Evolutionary conservation across 208 protist species (phyloP).

Genomic region (Crithidia brevicula): DNA sequence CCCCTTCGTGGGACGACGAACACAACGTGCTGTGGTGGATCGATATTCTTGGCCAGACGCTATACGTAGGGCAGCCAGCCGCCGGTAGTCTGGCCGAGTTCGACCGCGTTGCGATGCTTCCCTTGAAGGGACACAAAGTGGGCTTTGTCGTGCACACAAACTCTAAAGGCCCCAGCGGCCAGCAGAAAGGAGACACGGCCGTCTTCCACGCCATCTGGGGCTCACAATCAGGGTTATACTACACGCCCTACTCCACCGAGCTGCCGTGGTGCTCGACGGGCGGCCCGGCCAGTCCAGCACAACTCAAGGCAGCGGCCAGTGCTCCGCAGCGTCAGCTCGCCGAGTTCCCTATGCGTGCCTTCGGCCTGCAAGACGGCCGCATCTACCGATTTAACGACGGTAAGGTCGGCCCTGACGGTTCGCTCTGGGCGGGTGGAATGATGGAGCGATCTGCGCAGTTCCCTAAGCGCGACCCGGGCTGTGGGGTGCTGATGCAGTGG

Average conservation of each 20-base stretch:
- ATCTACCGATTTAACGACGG: slow-evolving; percentile 37
- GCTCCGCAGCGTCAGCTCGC: slow-evolving; percentile 10
- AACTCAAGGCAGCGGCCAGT: background rate
- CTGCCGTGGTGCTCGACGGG: slow-evolving; percentile 21
- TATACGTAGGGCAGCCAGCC: slow-evolving; percentile 27
- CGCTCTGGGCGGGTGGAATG: slow-evolving; percentile 29
- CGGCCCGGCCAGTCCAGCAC: background rate
- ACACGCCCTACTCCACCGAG: slow-evolving; percentile 3
- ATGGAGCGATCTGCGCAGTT: slow-evolving; percentile 28
- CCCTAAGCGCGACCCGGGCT: slow-evolving; percentile 13
- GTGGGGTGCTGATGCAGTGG: slow-evolving; percentile 29
- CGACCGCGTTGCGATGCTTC: slow-evolving; percentile 31
- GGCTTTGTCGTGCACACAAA: slow-evolving; percentile 32
- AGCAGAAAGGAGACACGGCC: background rate
- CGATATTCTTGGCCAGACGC: slow-evolving; percentile 25
- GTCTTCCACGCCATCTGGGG: slow-evolving; percentile 31
- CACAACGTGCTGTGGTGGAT: slow-evolving; percentile 38
- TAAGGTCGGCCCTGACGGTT: slow-evolving; percentile 27
- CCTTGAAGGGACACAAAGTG: slow-evolving; percentile 18
- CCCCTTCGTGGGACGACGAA: slow-evolving; percentile 35
- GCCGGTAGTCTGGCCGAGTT: slow-evolving; percentile 13
- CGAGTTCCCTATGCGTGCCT: slow-evolving; percentile 14
- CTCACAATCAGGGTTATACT: slow-evolving; percentile 27
- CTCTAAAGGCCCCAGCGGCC: background rate
- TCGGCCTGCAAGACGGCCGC: slow-evolving; percentile 10